A percentile compares a stretch with the other conserved stretches of the same genome.
These are phyloP conservation scores for Ogataea zsoltii DNA, from an alignment of 805 yeast species.

Conservation along the genomic window DNA sequence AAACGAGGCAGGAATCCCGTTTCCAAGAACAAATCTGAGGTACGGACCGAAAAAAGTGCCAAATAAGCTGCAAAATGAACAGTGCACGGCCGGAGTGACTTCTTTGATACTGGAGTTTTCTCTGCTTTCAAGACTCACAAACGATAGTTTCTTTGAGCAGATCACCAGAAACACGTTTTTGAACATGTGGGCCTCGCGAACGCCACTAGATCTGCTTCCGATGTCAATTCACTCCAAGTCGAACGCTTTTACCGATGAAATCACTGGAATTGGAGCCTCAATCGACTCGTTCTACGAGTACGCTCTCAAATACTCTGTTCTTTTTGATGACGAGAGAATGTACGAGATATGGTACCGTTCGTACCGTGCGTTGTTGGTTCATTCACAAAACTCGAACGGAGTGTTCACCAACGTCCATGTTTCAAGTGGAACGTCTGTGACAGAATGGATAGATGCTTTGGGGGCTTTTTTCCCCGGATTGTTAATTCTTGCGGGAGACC, in stretches of 20 bases:
- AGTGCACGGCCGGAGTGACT: slow-evolving; percentile 87
- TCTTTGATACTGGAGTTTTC: slow-evolving; percentile 82
- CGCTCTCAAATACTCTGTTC: slow-evolving; percentile 71
- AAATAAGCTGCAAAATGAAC: slow-evolving; percentile 51
- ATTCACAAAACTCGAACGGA: slow-evolving; percentile 40
- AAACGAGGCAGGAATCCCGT: slow-evolving; percentile 65
- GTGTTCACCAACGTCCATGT: slow-evolving; percentile 55
- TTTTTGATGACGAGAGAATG: slow-evolving; percentile 63
- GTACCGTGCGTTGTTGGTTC: slow-evolving; percentile 56
- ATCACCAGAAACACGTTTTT: slow-evolving; percentile 63
- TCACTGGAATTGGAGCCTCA: slow-evolving; percentile 88
- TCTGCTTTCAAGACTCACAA: slow-evolving; percentile 70
- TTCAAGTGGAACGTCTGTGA: slow-evolving; percentile 47
- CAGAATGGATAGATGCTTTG: slow-evolving; percentile 81
- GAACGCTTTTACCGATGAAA: slow-evolving; percentile 51
- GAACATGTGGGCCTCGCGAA: slow-evolving; percentile 68
- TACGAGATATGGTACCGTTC: slow-evolving; percentile 58
- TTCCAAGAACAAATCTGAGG: slow-evolving; percentile 73
- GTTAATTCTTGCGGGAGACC: slow-evolving; percentile 74
- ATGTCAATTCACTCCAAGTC: slow-evolving; percentile 59
- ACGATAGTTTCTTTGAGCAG: slow-evolving; percentile 68
- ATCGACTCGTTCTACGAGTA: slow-evolving; percentile 90
- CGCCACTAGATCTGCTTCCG: slow-evolving; percentile 66
- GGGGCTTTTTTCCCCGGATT: slow-evolving; percentile 90
- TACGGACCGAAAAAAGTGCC: slow-evolving; percentile 52